These are phyloP conservation scores for Tephrocybe sp. DNA, from an alignment of 768 basidiomycete genomes.

Conservation along the genomic window DNA sequence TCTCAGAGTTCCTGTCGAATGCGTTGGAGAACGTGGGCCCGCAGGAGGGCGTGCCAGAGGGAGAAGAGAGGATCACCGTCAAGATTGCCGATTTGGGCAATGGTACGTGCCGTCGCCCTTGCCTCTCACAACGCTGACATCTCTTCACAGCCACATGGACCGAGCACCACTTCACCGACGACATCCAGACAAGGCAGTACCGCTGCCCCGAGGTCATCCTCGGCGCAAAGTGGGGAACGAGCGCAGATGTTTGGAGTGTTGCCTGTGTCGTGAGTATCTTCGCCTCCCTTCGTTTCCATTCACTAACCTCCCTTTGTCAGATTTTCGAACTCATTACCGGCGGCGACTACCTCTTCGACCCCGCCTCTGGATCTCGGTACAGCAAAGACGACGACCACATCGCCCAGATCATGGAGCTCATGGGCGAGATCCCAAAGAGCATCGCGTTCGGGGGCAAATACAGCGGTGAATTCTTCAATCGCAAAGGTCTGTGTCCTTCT, in stretches of 20 bases:
- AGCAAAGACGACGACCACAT: slow-evolving; percentile 98
- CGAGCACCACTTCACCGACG: slow-evolving; percentile 98
- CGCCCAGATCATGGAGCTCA: slow-evolving; percentile 95
- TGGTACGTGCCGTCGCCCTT: slow-evolving; percentile 51
- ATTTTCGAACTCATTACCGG: slow-evolving; percentile 95
- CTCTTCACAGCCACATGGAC: slow-evolving; percentile 79
- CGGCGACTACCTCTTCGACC: slow-evolving; percentile 98
- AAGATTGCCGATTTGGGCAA: slow-evolving; percentile 99
- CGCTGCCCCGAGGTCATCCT: slow-evolving; percentile 97
- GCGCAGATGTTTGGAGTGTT: slow-evolving; percentile 96
- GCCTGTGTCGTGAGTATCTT: slow-evolving; percentile 77
- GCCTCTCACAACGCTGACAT: background rate
- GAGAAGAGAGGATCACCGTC: slow-evolving; percentile 81
- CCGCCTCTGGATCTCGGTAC: slow-evolving; percentile 90
- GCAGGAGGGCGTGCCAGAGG: slow-evolving; percentile 21
- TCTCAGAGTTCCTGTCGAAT: slow-evolving; percentile 10
- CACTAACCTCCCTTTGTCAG: slow-evolving; percentile 34
- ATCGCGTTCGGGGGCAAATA: slow-evolving; percentile 92
- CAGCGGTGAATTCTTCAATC: slow-evolving; percentile 91
- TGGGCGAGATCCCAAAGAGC: slow-evolving; percentile 84
- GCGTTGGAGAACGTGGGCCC: slow-evolving; percentile 26
- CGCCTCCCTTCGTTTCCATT: background rate
- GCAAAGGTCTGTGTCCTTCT: slow-evolving; percentile 56
- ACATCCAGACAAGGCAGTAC: slow-evolving; percentile 97
- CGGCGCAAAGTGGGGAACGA: slow-evolving; percentile 93